A percentile compares a stretch with the other conserved stretches of the same genome.
Evolutionary conservation across 768 basidiomycete genomes (phyloP).

Genomic region (Russula vinacea): DNA sequence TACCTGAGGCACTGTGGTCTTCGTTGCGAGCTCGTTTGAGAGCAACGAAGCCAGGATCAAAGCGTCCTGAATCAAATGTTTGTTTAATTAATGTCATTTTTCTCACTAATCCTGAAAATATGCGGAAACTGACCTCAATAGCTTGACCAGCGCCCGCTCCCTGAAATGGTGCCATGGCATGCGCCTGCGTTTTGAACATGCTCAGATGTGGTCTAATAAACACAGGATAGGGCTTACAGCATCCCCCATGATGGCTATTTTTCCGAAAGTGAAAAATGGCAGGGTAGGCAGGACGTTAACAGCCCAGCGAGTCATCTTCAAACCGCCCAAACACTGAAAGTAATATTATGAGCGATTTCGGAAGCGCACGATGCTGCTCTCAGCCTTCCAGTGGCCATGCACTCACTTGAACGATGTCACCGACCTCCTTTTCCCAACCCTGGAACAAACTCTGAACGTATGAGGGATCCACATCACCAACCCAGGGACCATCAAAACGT

Average conservation of each 20-base stretch:
- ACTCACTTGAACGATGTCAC: slow-evolving; percentile 51
- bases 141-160: slow-evolving; percentile 46
- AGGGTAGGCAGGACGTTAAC: slow-evolving; percentile 57
- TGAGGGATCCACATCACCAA: slow-evolving; percentile 3
- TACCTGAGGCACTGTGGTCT: slow-evolving; percentile 30
- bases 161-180: slow-evolving; percentile 44
- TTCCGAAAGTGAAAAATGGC: slow-evolving; percentile 48
- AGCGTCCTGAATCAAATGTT: slow-evolving; percentile 34
- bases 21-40: slow-evolving; percentile 40
- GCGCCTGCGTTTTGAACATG: slow-evolving; percentile 30
- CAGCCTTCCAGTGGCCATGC: background rate
- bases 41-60: slow-evolving; percentile 42
- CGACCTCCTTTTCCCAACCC: slow-evolving; percentile 22
- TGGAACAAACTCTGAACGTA: slow-evolving; percentile 4
- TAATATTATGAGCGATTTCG: background rate
- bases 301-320: slow-evolving; percentile 50
- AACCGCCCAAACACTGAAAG: slow-evolving; percentile 12
- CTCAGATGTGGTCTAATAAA: background rate
- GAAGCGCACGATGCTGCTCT: background rate
- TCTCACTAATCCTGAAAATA: slow-evolving; percentile 17
- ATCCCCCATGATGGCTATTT: slow-evolving; percentile 49
- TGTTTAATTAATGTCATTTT: background rate
- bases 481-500: slow-evolving; percentile 13
- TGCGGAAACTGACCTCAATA: slow-evolving; percentile 40
- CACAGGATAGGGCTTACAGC: slow-evolving; percentile 34